These are phyloP conservation scores for Colletotrichum orbiculare DNA, from an alignment of 2,329 filamentous ascomycete genomes.

Conservation along the genomic window DNA sequence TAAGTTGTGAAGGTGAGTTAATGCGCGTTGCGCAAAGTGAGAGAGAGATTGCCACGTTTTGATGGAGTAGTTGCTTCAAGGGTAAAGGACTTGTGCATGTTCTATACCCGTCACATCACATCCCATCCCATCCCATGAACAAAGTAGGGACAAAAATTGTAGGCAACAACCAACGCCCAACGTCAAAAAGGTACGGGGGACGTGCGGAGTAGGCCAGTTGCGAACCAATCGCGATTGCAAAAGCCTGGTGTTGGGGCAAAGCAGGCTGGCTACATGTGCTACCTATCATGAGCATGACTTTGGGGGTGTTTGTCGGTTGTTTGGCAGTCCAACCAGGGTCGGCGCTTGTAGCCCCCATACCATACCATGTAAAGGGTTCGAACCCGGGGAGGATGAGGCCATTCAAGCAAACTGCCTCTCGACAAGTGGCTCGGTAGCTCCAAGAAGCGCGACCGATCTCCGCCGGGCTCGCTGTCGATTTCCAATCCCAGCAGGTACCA, in stretches of 20 bases:
- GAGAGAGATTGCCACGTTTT: background rate
- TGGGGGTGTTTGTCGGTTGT: background rate
- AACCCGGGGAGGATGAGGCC: too few relatives aligned
- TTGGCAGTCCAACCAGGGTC: background rate
- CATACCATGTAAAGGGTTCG: too few relatives aligned
- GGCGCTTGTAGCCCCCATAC: too few relatives aligned
- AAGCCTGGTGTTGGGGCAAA: background rate
- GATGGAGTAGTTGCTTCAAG: background rate
- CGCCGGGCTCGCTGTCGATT: background rate
- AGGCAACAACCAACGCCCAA: background rate
- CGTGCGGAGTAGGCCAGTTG: background rate
- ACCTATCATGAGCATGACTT: background rate
- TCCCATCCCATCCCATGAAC: background rate
- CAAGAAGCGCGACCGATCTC: background rate
- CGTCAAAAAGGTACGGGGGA: background rate
- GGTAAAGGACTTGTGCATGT: background rate
- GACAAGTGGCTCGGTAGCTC: constrained; percentile 2
- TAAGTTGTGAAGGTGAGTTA: background rate
- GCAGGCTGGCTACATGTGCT: background rate
- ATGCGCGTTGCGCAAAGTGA: background rate
- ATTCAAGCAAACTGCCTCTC: background rate
- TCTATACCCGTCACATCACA: background rate
- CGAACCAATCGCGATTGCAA: background rate
- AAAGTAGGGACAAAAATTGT: too few relatives aligned
- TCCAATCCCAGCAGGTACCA: background rate